Conservation (phyloP, 345 rosid species). For the Combretum micranthum region DNA sequence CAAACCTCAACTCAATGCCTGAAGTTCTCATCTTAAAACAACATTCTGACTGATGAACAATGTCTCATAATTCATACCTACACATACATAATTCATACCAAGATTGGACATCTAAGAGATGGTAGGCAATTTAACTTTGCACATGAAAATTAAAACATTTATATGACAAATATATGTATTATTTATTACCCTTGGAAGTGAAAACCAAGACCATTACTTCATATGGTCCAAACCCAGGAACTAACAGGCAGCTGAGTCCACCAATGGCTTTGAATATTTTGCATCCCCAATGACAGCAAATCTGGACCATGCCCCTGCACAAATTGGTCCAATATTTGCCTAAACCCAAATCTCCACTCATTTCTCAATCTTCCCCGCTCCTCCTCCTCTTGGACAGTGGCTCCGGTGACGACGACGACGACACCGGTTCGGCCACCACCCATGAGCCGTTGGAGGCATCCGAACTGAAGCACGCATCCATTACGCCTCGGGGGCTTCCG, state of each 20-base stretch:
- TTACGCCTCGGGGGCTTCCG: slow-evolving; percentile 61
- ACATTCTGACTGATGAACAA: not conserved
- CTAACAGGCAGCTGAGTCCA: slow-evolving; percentile 14
- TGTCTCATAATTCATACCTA: no score
- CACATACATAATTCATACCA: not conserved
- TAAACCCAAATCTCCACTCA: not conserved
- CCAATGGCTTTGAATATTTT: no score
- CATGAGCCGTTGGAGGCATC: slow-evolving; percentile 50
- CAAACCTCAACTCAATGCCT: slow-evolving; percentile 13
- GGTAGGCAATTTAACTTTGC: slow-evolving; percentile 47
- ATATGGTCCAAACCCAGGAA: slow-evolving; percentile 1
- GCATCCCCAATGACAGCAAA: no score
- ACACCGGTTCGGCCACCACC: slow-evolving; percentile 26
- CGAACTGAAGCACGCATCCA: slow-evolving; percentile 60
- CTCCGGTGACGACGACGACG: slow-evolving; percentile 57
- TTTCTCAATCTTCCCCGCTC: slow-evolving; percentile 9
- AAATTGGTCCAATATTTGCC: not conserved
- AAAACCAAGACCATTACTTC: slow-evolving; percentile 7
- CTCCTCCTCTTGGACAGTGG: slow-evolving; percentile 43
- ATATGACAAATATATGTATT: slow-evolving; percentile 4
- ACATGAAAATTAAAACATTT: slow-evolving; percentile 4
- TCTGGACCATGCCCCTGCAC: not conserved
- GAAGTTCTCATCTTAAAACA: not conserved
- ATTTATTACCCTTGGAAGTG: slow-evolving; percentile 15
- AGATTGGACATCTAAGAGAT: slow-evolving; percentile 38